Conservation (phyloP, 1,284 basidiomycete genomes). For the Marasmius sp. region DNA sequence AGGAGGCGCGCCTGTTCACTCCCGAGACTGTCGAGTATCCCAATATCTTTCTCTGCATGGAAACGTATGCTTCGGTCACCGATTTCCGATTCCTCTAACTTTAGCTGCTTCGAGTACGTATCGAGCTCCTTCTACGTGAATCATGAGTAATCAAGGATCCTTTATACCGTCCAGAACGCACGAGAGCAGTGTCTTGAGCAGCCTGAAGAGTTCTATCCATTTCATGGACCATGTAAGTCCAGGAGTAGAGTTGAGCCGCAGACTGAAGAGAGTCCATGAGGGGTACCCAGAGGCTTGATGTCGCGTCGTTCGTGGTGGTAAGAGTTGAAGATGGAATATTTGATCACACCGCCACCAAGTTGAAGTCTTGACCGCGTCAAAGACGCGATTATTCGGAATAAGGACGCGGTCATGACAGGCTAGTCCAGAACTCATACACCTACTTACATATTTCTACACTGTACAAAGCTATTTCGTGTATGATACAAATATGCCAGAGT, state of each 20-base stretch:
- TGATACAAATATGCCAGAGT: no score
- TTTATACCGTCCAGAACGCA: slow-evolving; percentile 12
- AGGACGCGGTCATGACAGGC: no score
- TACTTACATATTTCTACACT: no score
- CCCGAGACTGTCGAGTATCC: slow-evolving; percentile 6
- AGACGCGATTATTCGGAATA: no score
- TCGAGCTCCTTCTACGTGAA: slow-evolving; percentile 33
- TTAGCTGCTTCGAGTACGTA: slow-evolving; percentile 26
- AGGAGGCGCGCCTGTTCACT: not conserved
- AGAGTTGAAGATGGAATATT: not conserved
- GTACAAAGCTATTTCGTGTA: no score
- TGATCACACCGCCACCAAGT: no score
- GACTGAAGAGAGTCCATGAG: slow-evolving; percentile 36
- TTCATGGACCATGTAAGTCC: slow-evolving; percentile 49
- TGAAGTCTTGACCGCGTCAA: no score
- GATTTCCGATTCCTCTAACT: slow-evolving; percentile 33
- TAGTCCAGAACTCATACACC: no score
- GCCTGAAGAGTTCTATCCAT: slow-evolving; percentile 45
- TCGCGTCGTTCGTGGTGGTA: not conserved
- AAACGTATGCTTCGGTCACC: slow-evolving; percentile 36
- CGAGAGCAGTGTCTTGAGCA: slow-evolving; percentile 34
- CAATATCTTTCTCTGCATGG: slow-evolving; percentile 34
- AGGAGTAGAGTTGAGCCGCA: slow-evolving; percentile 47
- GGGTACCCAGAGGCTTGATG: not conserved
- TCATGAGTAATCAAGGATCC: not conserved